Evolutionary conservation across 768 basidiomycete genomes (phyloP), one percentile per base, ranked within the genome.

Genomic region (Strobilomyces echinocephalus): DNA sequence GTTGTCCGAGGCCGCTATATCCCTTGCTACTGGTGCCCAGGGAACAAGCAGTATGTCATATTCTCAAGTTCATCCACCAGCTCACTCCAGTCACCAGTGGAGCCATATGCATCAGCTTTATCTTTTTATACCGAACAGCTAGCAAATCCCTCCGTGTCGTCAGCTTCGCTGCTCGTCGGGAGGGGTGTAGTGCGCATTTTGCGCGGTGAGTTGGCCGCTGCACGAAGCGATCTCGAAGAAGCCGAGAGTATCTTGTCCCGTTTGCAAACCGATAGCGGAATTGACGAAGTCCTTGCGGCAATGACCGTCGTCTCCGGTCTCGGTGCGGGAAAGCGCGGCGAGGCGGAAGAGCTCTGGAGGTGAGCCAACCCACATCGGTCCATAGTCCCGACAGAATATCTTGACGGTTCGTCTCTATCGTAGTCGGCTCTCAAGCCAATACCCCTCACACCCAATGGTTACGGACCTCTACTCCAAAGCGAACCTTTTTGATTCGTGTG

Each of bases 71-170:
- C 33, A 5, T 8, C 15, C 1, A n/a, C 14, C 26, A 15, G 28
- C 43, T 53, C 14, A 55, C 33, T 10, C 6, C n/a, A 4, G 3
- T 16, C 41, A 15, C 11, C n/a, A 69, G 68, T 65, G 24, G 68
- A 69, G 35, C 61, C 69, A n/a, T 73, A 67, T 52, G 65, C 72
- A 15, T 72, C 77, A 55, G 72, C 74, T 21, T 64, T 74, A 53
- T 74, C 79, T 35, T 91, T 91, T 73, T 92, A 88, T 69, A 86
- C 85, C 5, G 90, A 93, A 61, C 90, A 92, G 65, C 73, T 91
- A 20, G 87, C 80, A 15, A 91, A 90, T 65, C 88, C 89, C 2
- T 87, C 87, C 12, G 66, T 91, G 47, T 79, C 84, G 14, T 88
- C 86, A 1, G 79, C 85, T 10, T 83, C 85, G 60, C 73, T 92